Evolutionary conservation across 352 stramenopile genomes (phyloP).

Genomic region (Aphanomyces cochlioides): DNA sequence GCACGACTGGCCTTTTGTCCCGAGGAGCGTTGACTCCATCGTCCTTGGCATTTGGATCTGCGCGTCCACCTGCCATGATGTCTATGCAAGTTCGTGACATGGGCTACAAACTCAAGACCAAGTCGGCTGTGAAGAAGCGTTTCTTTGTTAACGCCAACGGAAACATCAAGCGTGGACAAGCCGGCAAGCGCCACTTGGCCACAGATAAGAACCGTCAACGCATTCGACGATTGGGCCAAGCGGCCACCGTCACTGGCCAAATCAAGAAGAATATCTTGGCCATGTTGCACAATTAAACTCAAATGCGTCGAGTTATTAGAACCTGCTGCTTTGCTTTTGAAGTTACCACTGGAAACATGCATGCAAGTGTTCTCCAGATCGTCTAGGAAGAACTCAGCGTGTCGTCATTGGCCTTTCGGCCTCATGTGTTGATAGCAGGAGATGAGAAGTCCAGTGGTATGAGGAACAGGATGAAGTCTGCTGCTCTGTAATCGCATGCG

Average conservation of each 20-base stretch:
- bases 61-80: conserved; percentile 17
- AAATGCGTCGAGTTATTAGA: neutral
- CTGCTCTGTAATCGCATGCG: no score
- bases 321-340: neutral
- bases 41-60: neutral
- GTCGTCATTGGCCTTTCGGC: no score
- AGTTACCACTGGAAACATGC: no score
- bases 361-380: no score
- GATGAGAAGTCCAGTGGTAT: no score
- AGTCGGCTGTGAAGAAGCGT: conserved; percentile 78
- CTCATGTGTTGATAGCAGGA: no score
- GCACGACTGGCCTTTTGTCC: conserved; percentile 15
- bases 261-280: conserved; percentile 80
- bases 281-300: conserved; percentile 43
- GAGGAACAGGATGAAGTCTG: no score
- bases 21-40: neutral
- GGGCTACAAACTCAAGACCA: conserved; percentile 82
- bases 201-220: conserved; percentile 81
- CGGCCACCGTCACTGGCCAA: conserved; percentile 59
- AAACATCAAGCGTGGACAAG: conserved; percentile 69
- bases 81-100: conserved; percentile 44
- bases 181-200: conserved; percentile 80
- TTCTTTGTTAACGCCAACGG: conserved; percentile 80
- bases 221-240: conserved; percentile 68
- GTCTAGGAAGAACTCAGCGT: no score